Conservation (phyloP, 306 rosid genomes). For the Calophaca sinica region DNA sequence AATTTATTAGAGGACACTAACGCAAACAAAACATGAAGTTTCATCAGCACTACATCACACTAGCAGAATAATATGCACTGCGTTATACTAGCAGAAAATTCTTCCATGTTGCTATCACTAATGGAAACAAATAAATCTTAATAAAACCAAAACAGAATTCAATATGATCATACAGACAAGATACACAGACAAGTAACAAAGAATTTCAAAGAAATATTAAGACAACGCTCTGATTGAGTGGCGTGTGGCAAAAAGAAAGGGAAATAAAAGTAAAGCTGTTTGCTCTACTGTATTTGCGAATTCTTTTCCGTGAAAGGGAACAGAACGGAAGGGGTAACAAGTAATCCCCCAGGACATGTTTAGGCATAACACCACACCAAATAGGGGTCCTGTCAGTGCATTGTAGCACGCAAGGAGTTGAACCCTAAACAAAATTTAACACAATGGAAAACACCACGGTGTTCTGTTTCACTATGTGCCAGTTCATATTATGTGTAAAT, state of each 20-base stretch:
- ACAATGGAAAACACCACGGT: constrained; percentile 1
- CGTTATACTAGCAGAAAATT: background rate
- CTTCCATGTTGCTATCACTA: constrained; percentile 16
- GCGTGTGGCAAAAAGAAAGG: background rate
- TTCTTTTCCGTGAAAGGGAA: constrained; percentile 17
- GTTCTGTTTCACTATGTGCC: background rate
- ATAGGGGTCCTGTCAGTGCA: constrained; percentile 3
- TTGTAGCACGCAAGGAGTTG: constrained; percentile 38
- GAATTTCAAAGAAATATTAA: background rate
- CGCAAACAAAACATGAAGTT: too few species aligned
- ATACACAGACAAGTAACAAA: background rate
- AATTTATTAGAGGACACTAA: too few species aligned
- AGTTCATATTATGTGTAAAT: constrained; percentile 28
- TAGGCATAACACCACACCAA: constrained; percentile 5
- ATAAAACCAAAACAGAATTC: constrained; percentile 13
- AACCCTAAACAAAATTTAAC: constrained; percentile 30
- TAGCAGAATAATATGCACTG: too few species aligned
- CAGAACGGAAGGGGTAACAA: background rate
- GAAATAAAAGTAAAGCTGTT: constrained; percentile 17
- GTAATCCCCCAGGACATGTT: constrained; percentile 15
- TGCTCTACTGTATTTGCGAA: constrained; percentile 1
- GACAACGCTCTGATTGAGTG: background rate
- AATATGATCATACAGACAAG: background rate
- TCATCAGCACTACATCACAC: too few species aligned
- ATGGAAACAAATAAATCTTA: background rate